Evolutionary conservation across 306 rosid genomes (phyloP).

Genomic region (Acacia acuminata): DNA sequence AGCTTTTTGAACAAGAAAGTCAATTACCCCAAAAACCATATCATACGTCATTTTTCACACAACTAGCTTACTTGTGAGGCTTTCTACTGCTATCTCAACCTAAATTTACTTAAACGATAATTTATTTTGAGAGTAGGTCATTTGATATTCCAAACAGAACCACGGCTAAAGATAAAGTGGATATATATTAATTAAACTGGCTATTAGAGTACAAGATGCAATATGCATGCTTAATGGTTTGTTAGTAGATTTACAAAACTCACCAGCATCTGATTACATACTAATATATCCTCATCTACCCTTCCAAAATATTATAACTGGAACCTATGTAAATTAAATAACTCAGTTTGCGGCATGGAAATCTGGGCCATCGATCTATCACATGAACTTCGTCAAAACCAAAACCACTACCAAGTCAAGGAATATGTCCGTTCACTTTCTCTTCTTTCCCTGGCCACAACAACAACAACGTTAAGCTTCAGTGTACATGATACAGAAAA

Average conservation of each 20-base stretch:
- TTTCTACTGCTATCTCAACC: neutral
- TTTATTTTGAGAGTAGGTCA: neutral
- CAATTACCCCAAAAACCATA: no score
- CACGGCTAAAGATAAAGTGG: neutral
- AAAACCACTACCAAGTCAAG: slow-evolving; percentile 21
- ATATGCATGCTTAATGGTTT: slow-evolving; percentile 12
- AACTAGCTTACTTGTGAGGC: neutral
- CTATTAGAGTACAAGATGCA: neutral
- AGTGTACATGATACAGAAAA: slow-evolving; percentile 20
- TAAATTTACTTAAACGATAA: neutral
- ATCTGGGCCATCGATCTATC: neutral
- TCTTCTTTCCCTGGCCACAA: slow-evolving; percentile 81
- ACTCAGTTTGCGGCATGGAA: neutral
- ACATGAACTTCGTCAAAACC: slow-evolving; percentile 14
- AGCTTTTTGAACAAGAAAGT: no score
- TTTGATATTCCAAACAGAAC: neutral
- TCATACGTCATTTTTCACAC: no score
- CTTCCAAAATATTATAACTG: slow-evolving; percentile 14
- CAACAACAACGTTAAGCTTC: slow-evolving; percentile 8
- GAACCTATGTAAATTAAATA: neutral
- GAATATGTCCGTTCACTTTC: slow-evolving; percentile 49
- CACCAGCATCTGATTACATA: neutral
- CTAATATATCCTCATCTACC: slow-evolving; percentile 6
- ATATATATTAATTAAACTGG: slow-evolving; percentile 13
- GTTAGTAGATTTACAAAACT: slow-evolving; percentile 26